phyloP scores from a whole-genome alignment of 164 flowering plant species.

The Vitis vinifera region DNA sequence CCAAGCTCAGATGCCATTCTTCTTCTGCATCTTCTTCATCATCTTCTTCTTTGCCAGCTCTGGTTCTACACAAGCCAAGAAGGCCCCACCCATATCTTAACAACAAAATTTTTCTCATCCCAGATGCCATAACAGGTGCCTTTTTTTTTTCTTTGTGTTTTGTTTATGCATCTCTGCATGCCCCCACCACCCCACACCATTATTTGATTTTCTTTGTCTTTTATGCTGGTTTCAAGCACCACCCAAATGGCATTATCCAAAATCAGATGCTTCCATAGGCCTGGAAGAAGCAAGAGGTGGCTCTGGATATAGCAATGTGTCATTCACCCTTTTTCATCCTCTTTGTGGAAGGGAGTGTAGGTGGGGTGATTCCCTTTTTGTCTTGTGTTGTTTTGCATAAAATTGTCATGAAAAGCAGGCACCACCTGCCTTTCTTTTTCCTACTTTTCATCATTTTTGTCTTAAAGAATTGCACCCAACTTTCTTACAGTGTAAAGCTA shows the following conservation, averaged over 20 bases:
- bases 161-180: background rate
- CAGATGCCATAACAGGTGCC: constrained; percentile 22
- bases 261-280: too few species aligned
- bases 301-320: too few species aligned
- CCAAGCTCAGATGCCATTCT: constrained; percentile 5
- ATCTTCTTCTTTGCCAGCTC: background rate
- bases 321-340: background rate
- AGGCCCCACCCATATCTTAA: constrained; percentile 8
- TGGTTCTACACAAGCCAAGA: background rate
- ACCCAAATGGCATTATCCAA: too few species aligned
- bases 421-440: constrained; percentile 9
- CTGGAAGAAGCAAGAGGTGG: too few species aligned
- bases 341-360: background rate
- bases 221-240: too few species aligned
- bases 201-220: background rate
- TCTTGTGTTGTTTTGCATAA: constrained; percentile 7
- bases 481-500: constrained; percentile 7
- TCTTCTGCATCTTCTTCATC: constrained; percentile 4
- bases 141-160: background rate
- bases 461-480: background rate
- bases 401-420: too few species aligned
- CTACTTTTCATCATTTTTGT: constrained; percentile 4
- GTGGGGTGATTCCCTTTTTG: constrained; percentile 5
- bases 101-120: constrained; percentile 7
- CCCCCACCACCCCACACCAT: background rate